A percentile compares a stretch with the other conserved stretches of the same genome.
These are phyloP conservation scores for Ensete glaucum DNA, from an alignment of 176 grass and related monocot genomes.

Conservation along the genomic window DNA sequence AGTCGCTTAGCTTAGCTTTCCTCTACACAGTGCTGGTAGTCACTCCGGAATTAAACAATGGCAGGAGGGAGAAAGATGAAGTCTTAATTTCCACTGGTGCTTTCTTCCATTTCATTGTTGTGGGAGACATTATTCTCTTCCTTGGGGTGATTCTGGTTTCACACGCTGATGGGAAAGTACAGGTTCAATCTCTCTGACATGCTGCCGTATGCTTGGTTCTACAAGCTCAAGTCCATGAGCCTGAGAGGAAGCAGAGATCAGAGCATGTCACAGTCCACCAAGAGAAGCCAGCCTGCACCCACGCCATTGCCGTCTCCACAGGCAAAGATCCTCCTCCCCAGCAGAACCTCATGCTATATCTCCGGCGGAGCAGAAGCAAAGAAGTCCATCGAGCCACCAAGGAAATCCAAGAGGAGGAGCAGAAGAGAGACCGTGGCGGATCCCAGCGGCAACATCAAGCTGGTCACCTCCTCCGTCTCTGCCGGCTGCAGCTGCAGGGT, in stretches of 20 bases:
- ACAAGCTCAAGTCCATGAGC: slow-evolving; percentile 76
- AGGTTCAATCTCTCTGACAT: slow-evolving; percentile 85
- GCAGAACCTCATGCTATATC: slow-evolving; percentile 68
- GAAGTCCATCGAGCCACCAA: slow-evolving; percentile 31
- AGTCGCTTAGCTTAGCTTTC: too few species aligned
- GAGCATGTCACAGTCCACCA: not conserved
- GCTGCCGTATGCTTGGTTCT: slow-evolving; percentile 95
- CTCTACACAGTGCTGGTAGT: too few species aligned
- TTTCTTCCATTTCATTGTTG: too few species aligned
- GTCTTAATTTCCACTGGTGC: too few species aligned
- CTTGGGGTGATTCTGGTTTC: too few species aligned
- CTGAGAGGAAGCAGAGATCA: slow-evolving; percentile 10
- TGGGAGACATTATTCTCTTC: too few species aligned
- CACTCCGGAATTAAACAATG: too few species aligned
- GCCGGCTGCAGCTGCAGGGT: slow-evolving; percentile 25
- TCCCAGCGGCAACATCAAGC: slow-evolving; percentile 18
- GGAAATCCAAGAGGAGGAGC: slow-evolving; percentile 34
- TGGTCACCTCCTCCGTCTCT: slow-evolving; percentile 35
- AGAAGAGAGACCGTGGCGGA: slow-evolving; percentile 23
- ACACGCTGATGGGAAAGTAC: slow-evolving; percentile 48
- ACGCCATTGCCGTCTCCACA: not conserved
- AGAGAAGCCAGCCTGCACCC: not conserved
- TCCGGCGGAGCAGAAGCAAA: slow-evolving; percentile 30
- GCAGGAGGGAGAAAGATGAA: too few species aligned
- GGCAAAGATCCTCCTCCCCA: slow-evolving; percentile 34